phyloP scores from a whole-genome alignment of 495 filamentous ascomycete genomes.

The Cudoniella acicularis region DNA sequence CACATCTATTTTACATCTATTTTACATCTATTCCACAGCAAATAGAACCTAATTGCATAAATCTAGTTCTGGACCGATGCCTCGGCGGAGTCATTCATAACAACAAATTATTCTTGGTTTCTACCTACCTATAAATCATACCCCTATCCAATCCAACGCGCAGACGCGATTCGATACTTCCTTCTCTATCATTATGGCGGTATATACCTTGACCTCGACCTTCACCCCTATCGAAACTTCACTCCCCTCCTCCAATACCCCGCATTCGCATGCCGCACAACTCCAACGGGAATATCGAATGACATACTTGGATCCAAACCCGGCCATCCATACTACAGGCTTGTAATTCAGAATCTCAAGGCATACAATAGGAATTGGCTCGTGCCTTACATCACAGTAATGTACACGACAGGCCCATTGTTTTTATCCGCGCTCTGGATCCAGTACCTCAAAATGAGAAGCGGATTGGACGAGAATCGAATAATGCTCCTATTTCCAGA shows the following conservation, averaged over 20 bases:
- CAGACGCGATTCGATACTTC: conserved; percentile 83
- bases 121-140: conserved; percentile 75
- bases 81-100: conserved; percentile 67
- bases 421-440: conserved; percentile 82
- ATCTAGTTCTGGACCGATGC: conserved; percentile 77
- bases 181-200: conserved; percentile 75
- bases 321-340: conserved; percentile 75
- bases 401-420: conserved; percentile 79
- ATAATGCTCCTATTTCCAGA: conserved; percentile 48
- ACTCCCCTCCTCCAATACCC: conserved; percentile 75
- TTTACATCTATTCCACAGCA: neutral
- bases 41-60: neutral
- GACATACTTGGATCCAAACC: conserved; percentile 77
- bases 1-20: neutral
- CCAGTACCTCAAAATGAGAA: conserved; percentile 41
- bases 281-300: conserved; percentile 81
- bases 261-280: conserved; percentile 73
- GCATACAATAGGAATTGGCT: conserved; percentile 70
- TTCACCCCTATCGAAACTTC: conserved; percentile 74
- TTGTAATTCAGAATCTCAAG: conserved; percentile 63
- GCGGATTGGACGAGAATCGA: conserved; percentile 16
- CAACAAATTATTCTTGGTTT: conserved; percentile 72
- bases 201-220: conserved; percentile 84
- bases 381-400: conserved; percentile 81
- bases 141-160: conserved; percentile 74